These are phyloP conservation scores for Jimgerdemannia lactiflua DNA, from an alignment of 192 early-diverging fungal species.

Conservation along the genomic window DNA sequence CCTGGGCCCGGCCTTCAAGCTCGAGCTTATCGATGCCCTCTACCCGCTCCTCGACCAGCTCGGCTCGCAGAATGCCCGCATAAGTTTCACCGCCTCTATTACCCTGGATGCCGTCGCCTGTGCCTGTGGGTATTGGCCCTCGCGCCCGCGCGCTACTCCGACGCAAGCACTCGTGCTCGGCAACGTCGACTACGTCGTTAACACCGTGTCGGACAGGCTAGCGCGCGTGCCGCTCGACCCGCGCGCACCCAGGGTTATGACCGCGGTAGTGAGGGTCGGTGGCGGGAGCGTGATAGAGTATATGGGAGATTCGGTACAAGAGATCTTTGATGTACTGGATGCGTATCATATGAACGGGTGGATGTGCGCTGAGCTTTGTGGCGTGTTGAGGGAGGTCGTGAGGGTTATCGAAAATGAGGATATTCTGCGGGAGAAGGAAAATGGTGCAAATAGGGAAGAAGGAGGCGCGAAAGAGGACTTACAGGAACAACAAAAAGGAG, in stretches of 20 bases:
- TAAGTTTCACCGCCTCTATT: constrained; percentile 37
- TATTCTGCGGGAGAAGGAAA: constrained; percentile 5
- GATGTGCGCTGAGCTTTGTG: constrained; percentile 34
- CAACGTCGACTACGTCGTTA: constrained; percentile 53
- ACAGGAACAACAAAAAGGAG: constrained; percentile 5
- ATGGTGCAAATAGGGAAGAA: constrained; percentile 7
- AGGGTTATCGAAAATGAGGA: constrained; percentile 9
- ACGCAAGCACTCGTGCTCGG: constrained; percentile 36
- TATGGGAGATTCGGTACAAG: constrained; percentile 50
- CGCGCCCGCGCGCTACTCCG: background rate
- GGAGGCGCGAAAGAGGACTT: constrained; percentile 12
- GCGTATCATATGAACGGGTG: constrained; percentile 42
- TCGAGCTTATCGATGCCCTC: constrained; percentile 38
- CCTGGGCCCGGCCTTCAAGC: constrained; percentile 25
- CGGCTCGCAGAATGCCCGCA: constrained; percentile 35
- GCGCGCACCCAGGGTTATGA: constrained; percentile 47
- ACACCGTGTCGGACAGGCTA: constrained; percentile 38
- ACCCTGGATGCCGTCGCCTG: constrained; percentile 38
- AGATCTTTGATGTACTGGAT: constrained; percentile 56
- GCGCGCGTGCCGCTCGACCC: constrained; percentile 35
- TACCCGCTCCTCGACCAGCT: constrained; percentile 44
- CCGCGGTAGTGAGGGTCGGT: constrained; percentile 43
- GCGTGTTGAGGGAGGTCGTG: constrained; percentile 17
- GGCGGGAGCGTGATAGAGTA: constrained; percentile 36
- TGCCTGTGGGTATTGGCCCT: constrained; percentile 23